Base-by-base conservation (phyloP, 202 grass and related monocot species). In the Tripidium arundinaceum region DNA sequence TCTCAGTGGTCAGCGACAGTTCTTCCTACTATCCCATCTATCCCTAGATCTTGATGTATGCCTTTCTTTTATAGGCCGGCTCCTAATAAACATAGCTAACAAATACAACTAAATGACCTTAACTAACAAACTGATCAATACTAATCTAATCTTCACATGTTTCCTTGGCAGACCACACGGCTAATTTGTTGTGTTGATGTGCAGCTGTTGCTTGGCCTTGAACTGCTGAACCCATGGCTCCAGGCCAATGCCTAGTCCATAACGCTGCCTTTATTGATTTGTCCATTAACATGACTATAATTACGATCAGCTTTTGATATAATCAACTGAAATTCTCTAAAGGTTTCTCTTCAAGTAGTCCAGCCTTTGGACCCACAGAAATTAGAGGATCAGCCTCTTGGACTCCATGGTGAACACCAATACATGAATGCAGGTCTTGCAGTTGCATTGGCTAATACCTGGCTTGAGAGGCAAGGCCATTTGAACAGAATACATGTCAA, bases 361-460 rank as follows among this genome's bases (percentile, higher is more conserved):
- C 77, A 79, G 49, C 96, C 90, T 86, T 81, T 98, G 87, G 85
- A 98, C 72, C 86, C 82, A 58, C 60, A 74, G 19, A 80, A 86
- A 84, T 86, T 98, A 84, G 91, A 93, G 80, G 77, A 82, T 83
- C 83, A 81, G 76, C 82, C 83, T 88, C 92, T 98, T 82, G 90
- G 96, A 74, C 90, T 98, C 41, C 81, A 93, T 77, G 96, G 96
- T 40, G 88, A 93, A 27, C 96, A 98, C 74, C 92, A 98, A 72
- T 83, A 84, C 85, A 83, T 90, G 84, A 98, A 98, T 60, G 96
- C 96, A 16, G 88, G 86, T 39, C 90, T 98, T 87, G 96, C 96
- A 75, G 74, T 98, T 91, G 84, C 92, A 14, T 83, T 95, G 65
- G 85, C 86, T 52, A 89, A 79, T 86, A 82, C 90, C 81, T 98